These are phyloP conservation scores for Aspergillus versicolor DNA, from an alignment of 2,329 filamentous ascomycete species.

Conservation along the genomic window DNA sequence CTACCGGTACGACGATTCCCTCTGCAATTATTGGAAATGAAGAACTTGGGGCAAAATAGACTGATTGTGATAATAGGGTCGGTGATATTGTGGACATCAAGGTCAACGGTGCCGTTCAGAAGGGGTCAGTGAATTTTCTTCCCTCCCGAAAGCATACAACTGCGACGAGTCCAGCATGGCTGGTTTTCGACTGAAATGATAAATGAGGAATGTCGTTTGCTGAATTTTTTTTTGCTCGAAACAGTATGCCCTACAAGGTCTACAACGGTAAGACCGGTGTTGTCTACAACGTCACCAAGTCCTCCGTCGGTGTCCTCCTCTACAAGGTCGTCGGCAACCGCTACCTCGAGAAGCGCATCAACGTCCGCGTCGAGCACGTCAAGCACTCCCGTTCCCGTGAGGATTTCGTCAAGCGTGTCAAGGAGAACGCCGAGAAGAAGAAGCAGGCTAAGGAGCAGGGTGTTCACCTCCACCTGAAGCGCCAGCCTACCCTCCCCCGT, in stretches of 20 bases:
- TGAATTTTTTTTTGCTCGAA: slow-evolving; percentile 21
- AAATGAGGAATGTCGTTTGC: slow-evolving; percentile 17
- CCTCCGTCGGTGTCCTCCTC: slow-evolving; percentile 95
- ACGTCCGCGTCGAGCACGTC: slow-evolving; percentile 98
- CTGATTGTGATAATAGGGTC: slow-evolving; percentile 64
- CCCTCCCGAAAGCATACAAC: slow-evolving; percentile 10
- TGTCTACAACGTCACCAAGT: slow-evolving; percentile 99
- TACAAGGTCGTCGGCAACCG: slow-evolving; percentile 99
- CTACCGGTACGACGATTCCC: slow-evolving; percentile 67
- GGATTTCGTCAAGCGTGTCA: slow-evolving; percentile 94
- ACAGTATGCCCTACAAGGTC: slow-evolving; percentile 97
- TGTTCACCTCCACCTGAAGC: slow-evolving; percentile 87
- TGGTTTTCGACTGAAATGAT: slow-evolving; percentile 5
- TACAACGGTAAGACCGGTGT: slow-evolving; percentile 99
- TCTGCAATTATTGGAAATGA: slow-evolving; percentile 14
- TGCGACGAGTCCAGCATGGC: slow-evolving; percentile 7
- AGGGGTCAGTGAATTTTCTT: slow-evolving; percentile 69
- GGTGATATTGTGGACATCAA: slow-evolving; percentile 99
- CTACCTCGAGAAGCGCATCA: slow-evolving; percentile 99
- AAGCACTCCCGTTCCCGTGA: slow-evolving; percentile 90
- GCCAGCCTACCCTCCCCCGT: slow-evolving; percentile 77
- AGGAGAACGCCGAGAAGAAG: slow-evolving; percentile 91
- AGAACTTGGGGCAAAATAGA: slow-evolving; percentile 25
- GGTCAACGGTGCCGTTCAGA: slow-evolving; percentile 97
- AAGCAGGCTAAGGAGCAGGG: slow-evolving; percentile 89